Base-by-base conservation (phyloP, 73 alveolate species). In the Paramecium sonneborni region DNA sequence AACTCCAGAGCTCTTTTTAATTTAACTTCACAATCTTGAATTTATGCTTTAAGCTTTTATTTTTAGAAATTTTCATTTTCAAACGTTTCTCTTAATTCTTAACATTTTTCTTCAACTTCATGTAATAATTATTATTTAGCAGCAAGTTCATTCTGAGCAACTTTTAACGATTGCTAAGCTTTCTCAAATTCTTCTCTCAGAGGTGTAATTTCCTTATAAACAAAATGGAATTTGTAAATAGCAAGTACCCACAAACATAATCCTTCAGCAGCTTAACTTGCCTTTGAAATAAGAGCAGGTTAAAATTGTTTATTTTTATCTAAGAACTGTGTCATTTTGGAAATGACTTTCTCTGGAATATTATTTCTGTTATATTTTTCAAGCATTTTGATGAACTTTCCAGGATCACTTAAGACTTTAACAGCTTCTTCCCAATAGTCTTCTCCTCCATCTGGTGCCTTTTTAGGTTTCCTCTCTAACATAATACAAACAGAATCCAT, bases 201-300 rank as follows among this genome's bases (percentile, higher is more conserved):
- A 11, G 99, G 99, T 57, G 96, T 95, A 30, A 98, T 95, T 91
- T 96, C 98, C 68, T 96, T 97, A 68, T 97, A 96, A 4, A 97
- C 97, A 52, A 93, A 76, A 69, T 96, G 95, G 48, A 86, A 96
- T 67, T 95, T 93, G 93, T 94, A 96, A 32, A 96, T 94, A 28
- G 98, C 97, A 21, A 95, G 55, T 6, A 95, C 97, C 97, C 98
- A 96, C 67, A 94, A 92, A 85, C 98, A 96, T 32, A 96, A 90
- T 69, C 98, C 98, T 79, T 96, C 98, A 18, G 99, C 98, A 18
- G 98, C 98, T 55, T 95, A 88, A 20, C 95, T 93, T 8, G 98
- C 98, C 23, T 96, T 94, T 23, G 94, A 92, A 39, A 96, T 95
- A 44, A 93, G 86, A 23, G 93, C 94, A 3, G 98, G 98, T 41